Evolutionary conservation across 768 basidiomycete genomes (phyloP), one percentile per base, ranked within the genome.

Genomic region (Pisolithus marmoratus): DNA sequence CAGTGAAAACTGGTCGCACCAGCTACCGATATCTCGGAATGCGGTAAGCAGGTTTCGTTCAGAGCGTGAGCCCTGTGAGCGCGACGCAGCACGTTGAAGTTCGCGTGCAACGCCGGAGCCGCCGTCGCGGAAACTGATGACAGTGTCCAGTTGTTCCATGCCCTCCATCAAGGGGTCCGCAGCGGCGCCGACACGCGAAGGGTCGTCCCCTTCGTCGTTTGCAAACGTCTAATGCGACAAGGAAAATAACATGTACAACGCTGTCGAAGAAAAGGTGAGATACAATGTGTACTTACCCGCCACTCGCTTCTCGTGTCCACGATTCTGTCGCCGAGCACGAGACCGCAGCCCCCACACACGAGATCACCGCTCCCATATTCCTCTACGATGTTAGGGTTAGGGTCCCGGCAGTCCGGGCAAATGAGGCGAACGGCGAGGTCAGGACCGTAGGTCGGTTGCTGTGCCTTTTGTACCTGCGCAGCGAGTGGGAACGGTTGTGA

Each of bases 261-360:
- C 54, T 42, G 51, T 23, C 43, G 52, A 24, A 41, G 52, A 47
- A 46, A 36, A 48, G 54, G 40, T 29, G 58, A 58, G 54, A 50
- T n/a, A 44, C 37, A 27, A 53, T 49, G 53, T 6, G 14, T 40
- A 82, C 89, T 77, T 76, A 90, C 89, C 76, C 85, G 76, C 90
- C 94, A 99, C 85, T 99, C 96, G 73, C 91, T 94, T 69, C 95
- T 78, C 36, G 96, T 98, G 71, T 99, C 96, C 27, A 98, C 94
- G 48, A 99, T 84, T 59, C 93, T 81, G 68, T 98, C 96, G 61
- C 95, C 95, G 57, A 98, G 74, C 60, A 99, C 94, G 60, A 97
- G 77, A 52, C 94, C 93, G 77, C 93, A 95, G 56, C 80, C 80
- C 64, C 87, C 87, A 74, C 94, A 93, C 60, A 98, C 96, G 66